phyloP scores from a whole-genome alignment of 805 yeast genomes.

The Wickerhamiella musiphila region DNA sequence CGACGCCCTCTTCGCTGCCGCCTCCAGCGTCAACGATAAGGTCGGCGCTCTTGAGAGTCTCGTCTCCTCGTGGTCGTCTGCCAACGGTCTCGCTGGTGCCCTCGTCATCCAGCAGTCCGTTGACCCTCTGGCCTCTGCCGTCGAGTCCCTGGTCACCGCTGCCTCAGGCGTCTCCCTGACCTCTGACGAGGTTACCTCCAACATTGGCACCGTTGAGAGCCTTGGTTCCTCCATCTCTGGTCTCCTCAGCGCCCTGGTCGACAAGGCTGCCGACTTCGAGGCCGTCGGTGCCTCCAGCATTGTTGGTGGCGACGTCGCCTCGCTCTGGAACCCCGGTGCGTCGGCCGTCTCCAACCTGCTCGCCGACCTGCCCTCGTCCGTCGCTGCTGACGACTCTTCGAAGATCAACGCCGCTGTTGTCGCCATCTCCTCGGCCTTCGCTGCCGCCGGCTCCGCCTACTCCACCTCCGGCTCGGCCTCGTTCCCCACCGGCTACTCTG shows the following conservation, averaged over 20 bases:
- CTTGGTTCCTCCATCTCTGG: constrained; percentile 7
- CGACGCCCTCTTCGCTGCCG: neutral
- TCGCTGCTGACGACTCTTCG: neutral
- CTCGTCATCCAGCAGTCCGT: constrained; percentile 7
- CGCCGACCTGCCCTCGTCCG: constrained; percentile 3
- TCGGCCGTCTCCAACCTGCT: constrained; percentile 4
- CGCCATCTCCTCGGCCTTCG: neutral
- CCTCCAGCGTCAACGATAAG: neutral
- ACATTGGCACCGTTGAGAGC: constrained; percentile 4
- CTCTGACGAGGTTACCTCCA: neutral
- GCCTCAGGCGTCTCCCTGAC: constrained; percentile 1
- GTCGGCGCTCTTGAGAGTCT: constrained; percentile 1
- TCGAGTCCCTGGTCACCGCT: constrained; percentile 1
- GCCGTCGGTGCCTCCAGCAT: constrained; percentile 12
- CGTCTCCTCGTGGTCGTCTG: constrained; percentile 6
- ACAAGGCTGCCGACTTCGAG: constrained; percentile 13
- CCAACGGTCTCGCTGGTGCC: constrained; percentile 8
- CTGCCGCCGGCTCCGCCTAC: neutral
- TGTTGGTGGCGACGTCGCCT: constrained; percentile 10
- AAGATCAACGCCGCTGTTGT: neutral
- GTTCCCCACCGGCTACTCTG: constrained; percentile 8
- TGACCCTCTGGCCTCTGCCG: constrained; percentile 6
- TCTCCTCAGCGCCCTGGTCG: constrained; percentile 10
- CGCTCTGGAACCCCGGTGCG: constrained; percentile 8
- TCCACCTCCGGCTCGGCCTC: neutral